Conservation (phyloP, 1,139 yeast genomes). For the Arxiozyma bovina region DNA sequence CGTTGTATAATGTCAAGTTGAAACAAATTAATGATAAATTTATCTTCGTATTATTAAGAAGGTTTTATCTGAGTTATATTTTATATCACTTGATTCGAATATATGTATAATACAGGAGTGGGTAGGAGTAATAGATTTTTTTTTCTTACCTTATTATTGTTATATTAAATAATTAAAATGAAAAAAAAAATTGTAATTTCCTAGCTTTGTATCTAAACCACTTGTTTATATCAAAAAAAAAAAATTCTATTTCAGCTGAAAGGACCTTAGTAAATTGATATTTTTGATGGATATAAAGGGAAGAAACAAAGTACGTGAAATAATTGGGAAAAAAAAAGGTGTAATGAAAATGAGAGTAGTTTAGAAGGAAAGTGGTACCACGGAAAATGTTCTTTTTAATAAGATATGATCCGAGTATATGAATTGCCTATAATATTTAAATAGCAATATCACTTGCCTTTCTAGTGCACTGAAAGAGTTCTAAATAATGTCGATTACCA, state of each 20-base stretch:
- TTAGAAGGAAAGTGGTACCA: conserved; percentile 1
- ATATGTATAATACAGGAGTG: not conserved
- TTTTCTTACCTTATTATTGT: not conserved
- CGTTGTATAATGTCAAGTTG: not conserved
- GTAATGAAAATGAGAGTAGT: not conserved
- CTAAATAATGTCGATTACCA: not conserved
- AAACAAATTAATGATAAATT: no score
- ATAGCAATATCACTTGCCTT: conserved; percentile 2
- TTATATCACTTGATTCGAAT: not conserved
- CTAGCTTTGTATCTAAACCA: no score
- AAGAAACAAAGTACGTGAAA: not conserved
- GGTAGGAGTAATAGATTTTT: not conserved
- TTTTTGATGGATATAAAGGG: not conserved
- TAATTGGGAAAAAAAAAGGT: not conserved
- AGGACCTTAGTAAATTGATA: no score
- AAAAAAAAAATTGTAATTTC: no score
- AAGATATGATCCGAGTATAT: not conserved
- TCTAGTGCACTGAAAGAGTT: not conserved
- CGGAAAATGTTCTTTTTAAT: not conserved
- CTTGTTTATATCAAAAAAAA: no score
- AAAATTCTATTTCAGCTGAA: no score
- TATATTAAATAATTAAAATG: no score
- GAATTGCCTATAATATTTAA: not conserved
- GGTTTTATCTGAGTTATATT: not conserved
- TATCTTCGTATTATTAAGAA: not conserved